Percentiles rank a stretch among this genome's conserved stretches.
Conservation (phyloP, 495 filamentous ascomycete genomes). For the Penicillium herquei region DNA sequence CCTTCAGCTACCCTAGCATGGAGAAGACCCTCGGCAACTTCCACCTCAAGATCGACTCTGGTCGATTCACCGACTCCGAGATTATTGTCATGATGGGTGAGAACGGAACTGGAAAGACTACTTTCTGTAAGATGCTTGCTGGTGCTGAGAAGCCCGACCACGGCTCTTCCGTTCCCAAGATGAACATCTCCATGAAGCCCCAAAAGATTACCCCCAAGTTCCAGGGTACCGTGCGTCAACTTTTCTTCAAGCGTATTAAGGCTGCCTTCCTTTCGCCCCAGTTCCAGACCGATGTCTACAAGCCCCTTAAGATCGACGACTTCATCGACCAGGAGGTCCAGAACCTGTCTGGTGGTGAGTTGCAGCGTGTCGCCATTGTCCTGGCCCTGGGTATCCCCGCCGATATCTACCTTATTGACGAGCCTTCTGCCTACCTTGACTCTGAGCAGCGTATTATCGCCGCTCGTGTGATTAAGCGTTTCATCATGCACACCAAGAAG, state of each 20-base stretch:
- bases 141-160: conserved; percentile 89
- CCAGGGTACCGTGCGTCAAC: conserved; percentile 87
- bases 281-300: conserved; percentile 99
- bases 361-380: conserved; percentile 97
- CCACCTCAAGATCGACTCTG: conserved; percentile 75
- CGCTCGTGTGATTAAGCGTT: conserved; percentile 95
- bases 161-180: conserved; percentile 70
- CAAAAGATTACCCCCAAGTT: conserved; percentile 99
- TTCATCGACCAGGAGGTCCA: conserved; percentile 99
- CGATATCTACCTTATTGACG: conserved; percentile 98
- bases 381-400: conserved; percentile 93
- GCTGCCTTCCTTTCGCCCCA: conserved; percentile 91
- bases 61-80: conserved; percentile 93
- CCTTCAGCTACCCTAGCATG: conserved; percentile 86
- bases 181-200: conserved; percentile 99
- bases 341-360: conserved; percentile 96
- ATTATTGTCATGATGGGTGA: conserved; percentile 99
- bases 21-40: conserved; percentile 91
- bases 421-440: conserved; percentile 92
- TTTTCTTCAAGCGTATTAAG: conserved; percentile 98
- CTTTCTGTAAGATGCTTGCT: conserved; percentile 94
- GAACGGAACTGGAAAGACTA: conserved; percentile 94
- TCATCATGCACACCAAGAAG: conserved; percentile 99
- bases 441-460: conserved; percentile 99
- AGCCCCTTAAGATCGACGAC: conserved; percentile 94